Conservation (phyloP, 208 protist genomes). For the Wallacemonas sp. region DNA sequence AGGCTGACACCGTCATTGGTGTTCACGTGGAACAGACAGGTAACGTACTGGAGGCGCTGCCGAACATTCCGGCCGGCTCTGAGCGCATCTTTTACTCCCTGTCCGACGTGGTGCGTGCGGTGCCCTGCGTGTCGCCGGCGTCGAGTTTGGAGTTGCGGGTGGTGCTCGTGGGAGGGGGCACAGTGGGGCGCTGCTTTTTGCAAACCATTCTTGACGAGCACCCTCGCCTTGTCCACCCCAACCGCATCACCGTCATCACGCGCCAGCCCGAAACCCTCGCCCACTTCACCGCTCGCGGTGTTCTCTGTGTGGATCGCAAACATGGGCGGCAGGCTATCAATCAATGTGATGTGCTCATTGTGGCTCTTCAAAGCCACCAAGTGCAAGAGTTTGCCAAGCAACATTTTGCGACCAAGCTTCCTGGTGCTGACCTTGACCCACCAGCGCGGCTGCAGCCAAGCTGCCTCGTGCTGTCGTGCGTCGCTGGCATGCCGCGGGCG, state of each 20-base stretch:
- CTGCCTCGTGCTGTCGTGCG: conserved; percentile 62
- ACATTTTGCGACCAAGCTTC: conserved; percentile 24
- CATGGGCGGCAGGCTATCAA: conserved; percentile 41
- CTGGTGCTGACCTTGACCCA: neutral
- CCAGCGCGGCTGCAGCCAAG: conserved; percentile 21
- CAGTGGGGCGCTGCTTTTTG: conserved; percentile 44
- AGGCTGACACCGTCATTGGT: neutral
- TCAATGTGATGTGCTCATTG: conserved; percentile 58
- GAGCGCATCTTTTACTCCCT: conserved; percentile 4
- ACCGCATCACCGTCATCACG: conserved; percentile 78
- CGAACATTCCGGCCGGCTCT: neutral
- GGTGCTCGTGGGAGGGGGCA: conserved; percentile 63
- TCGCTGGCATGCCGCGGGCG: conserved; percentile 40
- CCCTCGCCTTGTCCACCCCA: conserved; percentile 54
- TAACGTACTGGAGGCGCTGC: neutral
- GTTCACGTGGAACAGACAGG: neutral
- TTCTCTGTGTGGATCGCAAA: conserved; percentile 46
- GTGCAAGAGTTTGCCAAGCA: conserved; percentile 51
- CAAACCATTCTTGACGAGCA: conserved; percentile 15
- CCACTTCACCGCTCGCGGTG: conserved; percentile 42
- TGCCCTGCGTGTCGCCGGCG: conserved; percentile 29
- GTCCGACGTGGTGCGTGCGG: neutral
- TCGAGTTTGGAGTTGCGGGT: conserved; percentile 51
- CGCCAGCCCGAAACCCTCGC: conserved; percentile 52
- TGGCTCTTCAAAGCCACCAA: conserved; percentile 64